Percentiles rank a stretch among this genome's conserved stretches.
phyloP scores from a whole-genome alignment of 208 protist genomes.

The Phytomonas sp. region DNA sequence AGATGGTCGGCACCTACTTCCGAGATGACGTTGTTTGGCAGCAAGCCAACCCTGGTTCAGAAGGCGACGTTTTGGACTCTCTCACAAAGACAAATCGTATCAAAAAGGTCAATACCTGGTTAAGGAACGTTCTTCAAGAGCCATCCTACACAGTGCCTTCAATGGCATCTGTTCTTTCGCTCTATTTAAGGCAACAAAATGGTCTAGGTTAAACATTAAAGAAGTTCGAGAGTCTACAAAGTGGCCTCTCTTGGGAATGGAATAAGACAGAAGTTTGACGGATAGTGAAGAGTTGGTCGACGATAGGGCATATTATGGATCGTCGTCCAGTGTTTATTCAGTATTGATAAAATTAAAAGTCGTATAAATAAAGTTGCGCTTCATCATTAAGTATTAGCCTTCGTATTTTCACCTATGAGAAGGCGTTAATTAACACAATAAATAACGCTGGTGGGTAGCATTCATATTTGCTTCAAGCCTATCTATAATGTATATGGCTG shows the following conservation, averaged over 20 bases:
- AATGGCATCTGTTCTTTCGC: slow-evolving; percentile 62
- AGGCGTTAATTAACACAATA: neutral
- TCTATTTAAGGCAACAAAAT: slow-evolving; percentile 39
- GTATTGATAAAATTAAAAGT: neutral
- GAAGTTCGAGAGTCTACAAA: neutral
- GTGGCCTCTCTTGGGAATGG: neutral
- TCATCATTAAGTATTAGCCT: neutral
- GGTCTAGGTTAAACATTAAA: slow-evolving; percentile 1
- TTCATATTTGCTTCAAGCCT: neutral
- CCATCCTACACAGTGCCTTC: slow-evolving; percentile 68
- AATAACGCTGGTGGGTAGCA: neutral
- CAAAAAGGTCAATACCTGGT: slow-evolving; percentile 30
- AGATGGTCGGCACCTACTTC: neutral
- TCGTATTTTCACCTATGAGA: neutral
- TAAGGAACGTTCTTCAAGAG: slow-evolving; percentile 54
- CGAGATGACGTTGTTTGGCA: neutral
- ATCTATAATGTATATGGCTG: neutral
- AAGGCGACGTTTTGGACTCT: neutral
- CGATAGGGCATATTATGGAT: neutral
- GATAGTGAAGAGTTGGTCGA: neutral
- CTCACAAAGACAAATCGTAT: neutral
- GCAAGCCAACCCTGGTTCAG: neutral
- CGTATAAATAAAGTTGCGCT: slow-evolving; percentile 1
- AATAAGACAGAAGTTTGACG: neutral
- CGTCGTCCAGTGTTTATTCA: neutral